Percentiles rank a stretch among this genome's conserved stretches.
phyloP scores from a whole-genome alignment of 495 filamentous ascomycete genomes.

The Aspergillus avenaceus region DNA sequence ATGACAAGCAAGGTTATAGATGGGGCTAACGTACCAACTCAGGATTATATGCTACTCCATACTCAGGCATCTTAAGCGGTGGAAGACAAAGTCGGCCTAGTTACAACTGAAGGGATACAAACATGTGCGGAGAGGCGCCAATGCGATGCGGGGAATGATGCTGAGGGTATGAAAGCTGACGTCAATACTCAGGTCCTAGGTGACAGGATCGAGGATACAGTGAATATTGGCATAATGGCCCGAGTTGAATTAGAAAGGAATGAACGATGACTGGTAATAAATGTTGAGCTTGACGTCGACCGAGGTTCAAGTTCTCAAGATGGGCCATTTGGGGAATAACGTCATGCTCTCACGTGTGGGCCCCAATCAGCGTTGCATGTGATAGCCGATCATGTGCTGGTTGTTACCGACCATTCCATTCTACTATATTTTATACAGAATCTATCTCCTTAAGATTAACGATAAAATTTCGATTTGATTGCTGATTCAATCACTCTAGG shows the following conservation, averaged over 20 bases:
- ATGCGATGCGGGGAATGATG: background rate
- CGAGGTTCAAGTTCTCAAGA: conserved; percentile 1
- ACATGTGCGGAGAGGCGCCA: too few species aligned
- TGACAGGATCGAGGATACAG: background rate
- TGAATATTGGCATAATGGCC: background rate
- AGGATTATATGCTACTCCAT: conserved; percentile 29
- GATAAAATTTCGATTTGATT: background rate
- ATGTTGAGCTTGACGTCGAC: background rate
- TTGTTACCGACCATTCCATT: too few species aligned
- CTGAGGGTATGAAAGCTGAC: background rate
- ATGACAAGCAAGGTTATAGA: background rate
- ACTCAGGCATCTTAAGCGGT: conserved; percentile 27
- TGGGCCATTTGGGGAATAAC: conserved; percentile 4
- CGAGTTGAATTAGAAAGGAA: background rate
- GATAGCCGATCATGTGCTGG: background rate
- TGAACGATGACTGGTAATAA: background rate
- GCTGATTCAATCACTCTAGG: conserved; percentile 1
- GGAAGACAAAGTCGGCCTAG: background rate
- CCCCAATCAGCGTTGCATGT: conserved; percentile 2
- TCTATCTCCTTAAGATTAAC: too few species aligned
- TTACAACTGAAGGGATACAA: too few species aligned
- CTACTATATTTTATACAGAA: too few species aligned
- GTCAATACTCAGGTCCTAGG: background rate
- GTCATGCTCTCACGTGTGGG: conserved; percentile 6
- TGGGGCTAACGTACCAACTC: conserved; percentile 22